Conservation (phyloP, 179 eudicot species). For the Gypsophila paniculata region DNA sequence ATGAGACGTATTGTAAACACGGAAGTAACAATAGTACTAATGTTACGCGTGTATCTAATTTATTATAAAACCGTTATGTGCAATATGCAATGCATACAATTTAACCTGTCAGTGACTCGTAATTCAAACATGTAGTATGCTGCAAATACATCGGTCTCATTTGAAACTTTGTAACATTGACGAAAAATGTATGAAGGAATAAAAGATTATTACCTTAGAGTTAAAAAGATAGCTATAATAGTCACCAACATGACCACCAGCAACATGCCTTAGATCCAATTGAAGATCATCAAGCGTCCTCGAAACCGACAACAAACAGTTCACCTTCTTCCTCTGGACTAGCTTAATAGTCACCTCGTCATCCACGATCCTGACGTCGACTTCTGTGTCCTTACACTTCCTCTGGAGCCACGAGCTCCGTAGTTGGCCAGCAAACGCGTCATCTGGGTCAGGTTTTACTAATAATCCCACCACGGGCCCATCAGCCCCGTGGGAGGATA, state of each 20-base stretch:
- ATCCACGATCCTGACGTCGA: slow-evolving; percentile 77
- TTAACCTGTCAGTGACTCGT: too few species aligned
- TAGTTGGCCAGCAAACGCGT: slow-evolving; percentile 38
- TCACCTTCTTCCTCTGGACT: slow-evolving; percentile 68
- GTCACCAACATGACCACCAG: slow-evolving; percentile 90
- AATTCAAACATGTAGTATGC: too few species aligned
- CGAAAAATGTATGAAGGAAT: background rate
- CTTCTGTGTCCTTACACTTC: slow-evolving; percentile 71
- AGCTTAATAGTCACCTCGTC: slow-evolving; percentile 84
- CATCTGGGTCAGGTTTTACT: slow-evolving; percentile 48
- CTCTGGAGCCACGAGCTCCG: slow-evolving; percentile 90
- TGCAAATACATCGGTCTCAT: too few species aligned
- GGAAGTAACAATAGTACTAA: too few species aligned
- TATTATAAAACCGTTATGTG: too few species aligned
- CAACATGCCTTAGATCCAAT: slow-evolving; percentile 83
- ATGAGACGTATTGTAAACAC: too few species aligned
- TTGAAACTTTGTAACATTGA: too few species aligned
- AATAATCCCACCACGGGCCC: background rate
- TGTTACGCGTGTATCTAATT: too few species aligned
- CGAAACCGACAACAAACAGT: slow-evolving; percentile 62
- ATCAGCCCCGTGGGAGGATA: slow-evolving; percentile 20
- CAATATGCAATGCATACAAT: too few species aligned
- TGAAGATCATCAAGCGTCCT: slow-evolving; percentile 75
- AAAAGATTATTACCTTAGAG: slow-evolving; percentile 53
- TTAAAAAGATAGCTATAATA: slow-evolving; percentile 76